Conservation (phyloP, 2,329 filamentous ascomycete genomes). For the Diaporthe eres region DNA sequence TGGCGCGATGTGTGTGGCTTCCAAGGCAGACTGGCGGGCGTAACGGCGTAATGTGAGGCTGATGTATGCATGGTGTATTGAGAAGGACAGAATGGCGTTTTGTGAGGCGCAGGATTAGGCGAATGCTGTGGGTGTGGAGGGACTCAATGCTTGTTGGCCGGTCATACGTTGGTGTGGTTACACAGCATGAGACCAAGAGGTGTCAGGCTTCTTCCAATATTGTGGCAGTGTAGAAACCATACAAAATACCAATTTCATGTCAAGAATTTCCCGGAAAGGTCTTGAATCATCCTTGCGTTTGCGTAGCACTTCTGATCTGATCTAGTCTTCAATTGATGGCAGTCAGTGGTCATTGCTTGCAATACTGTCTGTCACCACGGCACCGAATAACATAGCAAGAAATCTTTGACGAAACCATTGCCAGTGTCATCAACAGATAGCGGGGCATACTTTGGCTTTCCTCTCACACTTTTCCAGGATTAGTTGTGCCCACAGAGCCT, state of each 20-base stretch:
- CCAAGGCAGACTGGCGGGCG: conserved; percentile 18
- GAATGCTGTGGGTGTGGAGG: background rate
- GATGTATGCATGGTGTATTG: conserved; percentile 1
- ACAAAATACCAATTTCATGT: background rate
- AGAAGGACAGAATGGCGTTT: background rate
- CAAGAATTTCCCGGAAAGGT: background rate
- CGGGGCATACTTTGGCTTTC: too few species aligned
- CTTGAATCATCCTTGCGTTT: background rate
- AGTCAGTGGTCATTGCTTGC: background rate
- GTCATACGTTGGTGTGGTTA: conserved; percentile 27
- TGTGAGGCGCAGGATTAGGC: background rate
- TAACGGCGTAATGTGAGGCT: background rate
- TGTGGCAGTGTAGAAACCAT: conserved; percentile 20
- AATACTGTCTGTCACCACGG: background rate
- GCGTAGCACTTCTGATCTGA: background rate
- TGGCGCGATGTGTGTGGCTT: background rate
- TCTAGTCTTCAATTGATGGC: too few species aligned
- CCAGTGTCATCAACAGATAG: too few species aligned
- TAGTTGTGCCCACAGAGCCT: background rate
- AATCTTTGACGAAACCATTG: too few species aligned
- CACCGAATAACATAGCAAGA: too few species aligned
- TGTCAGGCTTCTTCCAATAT: background rate
- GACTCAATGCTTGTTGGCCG: background rate
- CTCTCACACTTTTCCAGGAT: too few species aligned
- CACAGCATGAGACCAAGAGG: conserved; percentile 16